Conservation (phyloP, 2,329 filamentous ascomycete species). For the Aspergillus melleus region DNA sequence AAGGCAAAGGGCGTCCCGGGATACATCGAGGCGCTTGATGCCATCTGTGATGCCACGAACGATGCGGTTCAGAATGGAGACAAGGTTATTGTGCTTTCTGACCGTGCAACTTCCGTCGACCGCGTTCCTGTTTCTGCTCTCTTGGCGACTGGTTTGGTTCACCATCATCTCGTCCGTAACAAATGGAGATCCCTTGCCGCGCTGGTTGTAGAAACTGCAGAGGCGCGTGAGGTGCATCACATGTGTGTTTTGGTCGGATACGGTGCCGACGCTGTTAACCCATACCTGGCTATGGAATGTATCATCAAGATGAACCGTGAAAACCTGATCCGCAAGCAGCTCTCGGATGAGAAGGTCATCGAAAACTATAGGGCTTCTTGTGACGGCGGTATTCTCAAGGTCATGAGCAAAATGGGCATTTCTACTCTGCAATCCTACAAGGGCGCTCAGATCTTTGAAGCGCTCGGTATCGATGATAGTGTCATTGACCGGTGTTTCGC, state of each 20-base stretch:
- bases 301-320: conserved; percentile 96
- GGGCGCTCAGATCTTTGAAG: conserved; percentile 96
- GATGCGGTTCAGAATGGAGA: conserved; percentile 80
- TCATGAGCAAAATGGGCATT: conserved; percentile 99
- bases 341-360: conserved; percentile 78
- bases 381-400: conserved; percentile 94
- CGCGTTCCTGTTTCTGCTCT: conserved; percentile 84
- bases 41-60: conserved; percentile 81
- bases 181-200: conserved; percentile 91
- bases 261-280: conserved; percentile 90
- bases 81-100: conserved; percentile 84
- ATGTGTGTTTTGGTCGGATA: conserved; percentile 98
- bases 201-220: conserved; percentile 85
- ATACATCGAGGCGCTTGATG: conserved; percentile 83
- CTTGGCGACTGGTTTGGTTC: conserved; percentile 87
- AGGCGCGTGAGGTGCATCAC: conserved; percentile 96
- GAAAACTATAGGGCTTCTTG: conserved; percentile 97
- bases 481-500: conserved; percentile 95
- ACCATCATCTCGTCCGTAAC: conserved; percentile 93
- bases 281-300: conserved; percentile 93
- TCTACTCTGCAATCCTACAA: conserved; percentile 96
- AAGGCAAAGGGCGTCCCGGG: conserved; percentile 80
- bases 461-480: conserved; percentile 85
- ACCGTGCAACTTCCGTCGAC: conserved; percentile 78
- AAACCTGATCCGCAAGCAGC: conserved; percentile 85